Percentiles rank a stretch among this genome's conserved stretches.
phyloP scores from a whole-genome alignment of 352 stramenopile genomes.

The Globisporangium paroecandrum region DNA sequence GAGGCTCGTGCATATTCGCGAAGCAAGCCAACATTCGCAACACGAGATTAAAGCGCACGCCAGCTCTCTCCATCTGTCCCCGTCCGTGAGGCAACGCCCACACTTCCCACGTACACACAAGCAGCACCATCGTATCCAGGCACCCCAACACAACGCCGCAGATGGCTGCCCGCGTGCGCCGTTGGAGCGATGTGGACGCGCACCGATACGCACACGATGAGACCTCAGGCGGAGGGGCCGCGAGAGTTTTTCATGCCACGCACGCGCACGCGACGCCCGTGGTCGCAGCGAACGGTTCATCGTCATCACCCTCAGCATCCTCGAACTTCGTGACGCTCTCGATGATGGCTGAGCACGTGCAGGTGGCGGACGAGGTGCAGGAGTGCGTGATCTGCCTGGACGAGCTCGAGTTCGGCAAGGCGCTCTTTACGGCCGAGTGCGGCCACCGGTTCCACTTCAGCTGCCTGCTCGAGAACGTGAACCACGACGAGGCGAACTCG shows the following conservation, averaged over 20 bases:
- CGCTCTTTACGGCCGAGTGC: slow-evolving; percentile 83
- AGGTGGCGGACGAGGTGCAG: slow-evolving; percentile 33
- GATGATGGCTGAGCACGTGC: slow-evolving; percentile 23
- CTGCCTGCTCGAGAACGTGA: slow-evolving; percentile 85
- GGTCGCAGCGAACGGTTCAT: slow-evolving; percentile 2
- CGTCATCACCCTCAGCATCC: neutral
- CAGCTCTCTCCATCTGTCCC: too few species aligned
- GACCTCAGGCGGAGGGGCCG: neutral
- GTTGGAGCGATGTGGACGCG: slow-evolving; percentile 68
- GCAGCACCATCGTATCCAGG: neutral
- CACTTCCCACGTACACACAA: neutral
- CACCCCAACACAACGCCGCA: neutral
- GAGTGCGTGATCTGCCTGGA: slow-evolving; percentile 87
- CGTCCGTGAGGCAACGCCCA: neutral
- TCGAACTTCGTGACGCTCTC: slow-evolving; percentile 34
- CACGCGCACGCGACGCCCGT: slow-evolving; percentile 15
- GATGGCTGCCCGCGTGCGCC: slow-evolving; percentile 46
- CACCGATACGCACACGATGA: slow-evolving; percentile 22
- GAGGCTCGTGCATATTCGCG: neutral
- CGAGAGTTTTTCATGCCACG: slow-evolving; percentile 15
- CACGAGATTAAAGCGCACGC: neutral
- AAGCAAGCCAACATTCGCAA: neutral
- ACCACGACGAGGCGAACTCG: slow-evolving; percentile 86
- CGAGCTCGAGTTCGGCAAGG: slow-evolving; percentile 56
- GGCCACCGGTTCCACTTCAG: slow-evolving; percentile 86